A percentile compares a stretch with the other conserved stretches of the same genome.
Evolutionary conservation across 306 rosid species (phyloP).

Genomic region (Cucurbita maxima): DNA sequence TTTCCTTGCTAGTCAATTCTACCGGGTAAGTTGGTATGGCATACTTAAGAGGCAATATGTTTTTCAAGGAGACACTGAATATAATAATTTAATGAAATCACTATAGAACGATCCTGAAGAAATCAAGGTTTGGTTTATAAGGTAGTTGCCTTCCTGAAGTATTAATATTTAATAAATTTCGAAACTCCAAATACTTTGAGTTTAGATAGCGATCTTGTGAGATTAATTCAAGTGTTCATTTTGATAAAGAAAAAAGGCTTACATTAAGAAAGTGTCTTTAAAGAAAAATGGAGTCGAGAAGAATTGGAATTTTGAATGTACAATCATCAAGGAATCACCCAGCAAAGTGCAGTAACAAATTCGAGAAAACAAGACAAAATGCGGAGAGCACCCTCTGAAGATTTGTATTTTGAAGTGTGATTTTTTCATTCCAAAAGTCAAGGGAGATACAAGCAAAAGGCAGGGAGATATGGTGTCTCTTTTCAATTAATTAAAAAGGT

Average conservation of each 20-base stretch:
- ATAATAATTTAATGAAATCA: not conserved
- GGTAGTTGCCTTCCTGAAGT: not conserved
- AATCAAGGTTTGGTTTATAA: not conserved
- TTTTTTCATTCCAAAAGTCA: too few species aligned
- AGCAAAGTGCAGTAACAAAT: too few species aligned
- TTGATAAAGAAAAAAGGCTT: not conserved
- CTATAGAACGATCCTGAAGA: not conserved
- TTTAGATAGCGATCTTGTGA: not conserved
- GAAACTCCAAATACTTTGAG: not conserved
- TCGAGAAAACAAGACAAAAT: too few species aligned
- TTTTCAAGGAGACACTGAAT: not conserved
- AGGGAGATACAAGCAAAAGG: too few species aligned
- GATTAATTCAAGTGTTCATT: not conserved
- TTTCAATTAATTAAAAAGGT: not conserved
- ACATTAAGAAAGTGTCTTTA: not conserved
- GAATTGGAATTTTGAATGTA: not conserved
- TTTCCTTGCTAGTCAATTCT: not conserved
- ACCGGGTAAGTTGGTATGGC: not conserved
- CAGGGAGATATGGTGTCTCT: too few species aligned
- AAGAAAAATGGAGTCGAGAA: not conserved
- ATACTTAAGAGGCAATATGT: not conserved
- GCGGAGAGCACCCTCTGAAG: too few species aligned
- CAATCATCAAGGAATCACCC: not conserved
- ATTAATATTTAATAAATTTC: not conserved
- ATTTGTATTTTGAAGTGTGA: too few species aligned